Base-by-base conservation (phyloP, 805 yeast species). In the Lipomyces chichibuensis region DNA sequence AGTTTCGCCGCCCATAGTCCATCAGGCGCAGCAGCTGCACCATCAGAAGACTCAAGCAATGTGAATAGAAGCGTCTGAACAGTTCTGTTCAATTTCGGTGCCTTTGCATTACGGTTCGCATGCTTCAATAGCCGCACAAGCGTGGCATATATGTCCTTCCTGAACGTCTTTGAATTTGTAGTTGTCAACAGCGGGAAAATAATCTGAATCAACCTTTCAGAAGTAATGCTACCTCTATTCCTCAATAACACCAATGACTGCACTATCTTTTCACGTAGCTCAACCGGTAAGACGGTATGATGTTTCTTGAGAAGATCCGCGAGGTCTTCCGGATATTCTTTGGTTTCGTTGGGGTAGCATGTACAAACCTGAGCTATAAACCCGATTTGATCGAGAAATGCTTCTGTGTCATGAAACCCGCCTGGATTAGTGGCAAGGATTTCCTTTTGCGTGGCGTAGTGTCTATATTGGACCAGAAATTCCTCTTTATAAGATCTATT, bases 1-100 rank as follows among this genome's bases (percentile, higher is more conserved):
- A 95, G 81, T 75, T 92, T 93, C 2, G 98, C 91, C 7, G 98
- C 98, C 98, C 98, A 95, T 29, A 95, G 80, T 49, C 98, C 97
- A 74, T 89, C 91, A 53, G 91, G 84, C 72, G 87, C 90, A 27
- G 71, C 69, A 13, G 70, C 57, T 5, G 61, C 46, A 6, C 69
- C 73, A 20, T 69, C 70, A 20, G 69, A 51, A 4, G 69, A 55
- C 71, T 92, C 97, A 57, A 95, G 81, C 70, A 94, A 81, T 73
- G 91, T 91, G 82, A 95, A 94, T 62, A 96, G 84, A 59, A 95
- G 79, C 0, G 98, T 97, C 79, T 95, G 99, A 0, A 97, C 91
- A 13, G 92, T 87, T 76, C 90, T 84, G 77, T 95, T 95, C 69
- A 95, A 81, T 78, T 90, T 92, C 76, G 92, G 97, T 76, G 92